Evolutionary conservation across 306 rosid species (phyloP).

Genomic region (Cicer chorassanicum): DNA sequence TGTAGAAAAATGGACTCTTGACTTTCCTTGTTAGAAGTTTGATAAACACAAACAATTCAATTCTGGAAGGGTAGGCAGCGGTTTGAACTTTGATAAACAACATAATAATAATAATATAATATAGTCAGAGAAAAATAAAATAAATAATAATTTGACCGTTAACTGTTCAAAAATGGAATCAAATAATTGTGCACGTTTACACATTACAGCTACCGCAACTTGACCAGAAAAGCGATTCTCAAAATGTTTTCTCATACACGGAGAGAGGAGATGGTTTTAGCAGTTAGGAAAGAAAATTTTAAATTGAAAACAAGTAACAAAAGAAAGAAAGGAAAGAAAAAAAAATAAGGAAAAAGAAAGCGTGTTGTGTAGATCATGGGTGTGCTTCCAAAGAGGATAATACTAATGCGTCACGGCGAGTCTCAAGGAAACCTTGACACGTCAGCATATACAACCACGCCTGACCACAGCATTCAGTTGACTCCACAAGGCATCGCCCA

Average conservation of each 20-base stretch:
- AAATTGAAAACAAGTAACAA: neutral
- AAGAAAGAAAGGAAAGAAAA: too few species aligned
- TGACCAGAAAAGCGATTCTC: conserved; percentile 10
- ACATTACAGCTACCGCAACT: conserved; percentile 4
- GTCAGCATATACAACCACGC: conserved; percentile 76
- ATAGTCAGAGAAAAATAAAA: too few species aligned
- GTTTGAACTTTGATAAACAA: too few species aligned
- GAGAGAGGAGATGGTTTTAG: neutral
- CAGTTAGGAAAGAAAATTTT: neutral
- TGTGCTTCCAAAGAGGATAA: conserved; percentile 78
- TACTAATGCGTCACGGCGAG: conserved; percentile 88
- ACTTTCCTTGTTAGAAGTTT: too few species aligned
- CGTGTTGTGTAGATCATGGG: neutral
- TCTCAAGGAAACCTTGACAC: conserved; percentile 79
- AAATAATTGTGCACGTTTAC: neutral
- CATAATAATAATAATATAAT: too few species aligned
- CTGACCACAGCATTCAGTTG: conserved; percentile 69
- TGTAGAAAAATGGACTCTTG: too few species aligned
- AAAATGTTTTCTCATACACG: neutral
- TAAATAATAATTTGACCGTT: neutral
- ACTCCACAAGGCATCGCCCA: conserved; percentile 64
- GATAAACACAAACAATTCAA: too few species aligned
- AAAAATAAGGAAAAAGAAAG: too few species aligned
- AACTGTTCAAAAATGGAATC: neutral
- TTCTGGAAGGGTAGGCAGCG: too few species aligned